A percentile compares a stretch with the other conserved stretches of the same genome.
These are phyloP conservation scores for Thelonectria olida DNA, from an alignment of 2,329 filamentous ascomycete species.

Conservation along the genomic window DNA sequence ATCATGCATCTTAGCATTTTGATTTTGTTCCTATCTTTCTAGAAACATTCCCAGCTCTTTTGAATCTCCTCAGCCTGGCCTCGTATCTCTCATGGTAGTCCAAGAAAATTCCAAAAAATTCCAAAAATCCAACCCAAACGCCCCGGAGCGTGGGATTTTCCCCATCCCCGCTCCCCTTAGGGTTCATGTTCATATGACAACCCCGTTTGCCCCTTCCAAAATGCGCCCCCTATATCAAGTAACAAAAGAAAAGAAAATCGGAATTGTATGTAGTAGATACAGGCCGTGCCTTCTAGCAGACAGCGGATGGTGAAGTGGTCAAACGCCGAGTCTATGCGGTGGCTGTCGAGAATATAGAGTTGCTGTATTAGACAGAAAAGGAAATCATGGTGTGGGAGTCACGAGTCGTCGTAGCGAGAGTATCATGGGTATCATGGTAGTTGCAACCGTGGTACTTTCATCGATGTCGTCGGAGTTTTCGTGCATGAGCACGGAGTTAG, in stretches of 20 bases:
- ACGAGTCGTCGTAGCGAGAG: conserved; percentile 38
- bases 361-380: conserved; percentile 40
- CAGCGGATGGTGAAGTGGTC: conserved; percentile 30
- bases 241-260: conserved; percentile 33
- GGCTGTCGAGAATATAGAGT: conserved; percentile 36
- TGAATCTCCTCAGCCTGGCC: conserved; percentile 24
- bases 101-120: conserved; percentile 22
- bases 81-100: conserved; percentile 41
- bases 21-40: conserved; percentile 33
- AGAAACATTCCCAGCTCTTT: conserved; percentile 36
- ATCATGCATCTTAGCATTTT: conserved; percentile 36
- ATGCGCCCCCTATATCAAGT: conserved; percentile 41
- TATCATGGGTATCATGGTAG: conserved; percentile 33
- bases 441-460: conserved; percentile 35
- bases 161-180: conserved; percentile 31
- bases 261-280: conserved; percentile 41
- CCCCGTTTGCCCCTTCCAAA: conserved; percentile 28
- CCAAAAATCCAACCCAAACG: conserved; percentile 33
- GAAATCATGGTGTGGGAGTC: conserved; percentile 34
- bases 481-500: conserved; percentile 26
- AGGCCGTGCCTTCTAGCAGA: conserved; percentile 31
- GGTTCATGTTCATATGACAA: conserved; percentile 36
- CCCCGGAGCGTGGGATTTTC: conserved; percentile 34
- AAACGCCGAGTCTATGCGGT: conserved; percentile 49
- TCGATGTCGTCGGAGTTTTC: conserved; percentile 36